phyloP scores from a whole-genome alignment of 495 filamentous ascomycete genomes.

The Eremomyces bilateralis region DNA sequence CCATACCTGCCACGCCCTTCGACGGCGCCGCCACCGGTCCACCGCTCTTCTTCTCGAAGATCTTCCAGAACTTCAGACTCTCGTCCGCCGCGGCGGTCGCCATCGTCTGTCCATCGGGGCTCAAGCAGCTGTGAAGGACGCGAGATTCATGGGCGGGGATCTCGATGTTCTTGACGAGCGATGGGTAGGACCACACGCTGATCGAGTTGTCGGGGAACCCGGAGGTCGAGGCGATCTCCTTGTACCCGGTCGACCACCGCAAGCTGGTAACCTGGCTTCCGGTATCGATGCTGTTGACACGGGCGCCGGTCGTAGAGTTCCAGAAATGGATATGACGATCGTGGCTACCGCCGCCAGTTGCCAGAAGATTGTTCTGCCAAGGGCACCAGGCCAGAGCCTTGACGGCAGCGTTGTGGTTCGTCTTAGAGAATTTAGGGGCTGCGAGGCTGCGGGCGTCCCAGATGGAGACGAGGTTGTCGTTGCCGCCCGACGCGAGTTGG shows the following conservation, averaged over 20 bases:
- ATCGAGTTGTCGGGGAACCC: slow-evolving; percentile 98
- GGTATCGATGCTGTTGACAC: slow-evolving; percentile 96
- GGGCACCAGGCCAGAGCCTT: slow-evolving; percentile 98
- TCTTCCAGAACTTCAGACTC: slow-evolving; percentile 98
- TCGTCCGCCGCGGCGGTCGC: slow-evolving; percentile 92
- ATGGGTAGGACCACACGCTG: slow-evolving; percentile 97
- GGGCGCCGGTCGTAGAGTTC: slow-evolving; percentile 93
- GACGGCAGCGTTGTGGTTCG: slow-evolving; percentile 94
- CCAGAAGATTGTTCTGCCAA: slow-evolving; percentile 92
- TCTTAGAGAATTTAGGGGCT: slow-evolving; percentile 96
- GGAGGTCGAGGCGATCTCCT: slow-evolving; percentile 90
- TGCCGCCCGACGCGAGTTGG: slow-evolving; percentile 90
- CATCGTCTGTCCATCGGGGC: slow-evolving; percentile 91
- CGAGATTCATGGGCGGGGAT: slow-evolving; percentile 97
- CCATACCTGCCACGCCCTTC: too few species aligned
- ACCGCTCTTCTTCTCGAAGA: slow-evolving; percentile 99
- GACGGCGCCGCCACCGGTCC: too few species aligned
- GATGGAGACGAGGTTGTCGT: slow-evolving; percentile 96
- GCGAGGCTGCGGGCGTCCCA: slow-evolving; percentile 89
- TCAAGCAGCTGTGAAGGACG: slow-evolving; percentile 83
- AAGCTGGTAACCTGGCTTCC: slow-evolving; percentile 91
- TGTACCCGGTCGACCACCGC: slow-evolving; percentile 88
- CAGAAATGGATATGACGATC: slow-evolving; percentile 99
- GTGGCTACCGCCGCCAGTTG: slow-evolving; percentile 88
- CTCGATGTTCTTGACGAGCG: slow-evolving; percentile 86